Evolutionary conservation across 352 stramenopile genomes (phyloP).

Genomic region (Phytophthora quininea): DNA sequence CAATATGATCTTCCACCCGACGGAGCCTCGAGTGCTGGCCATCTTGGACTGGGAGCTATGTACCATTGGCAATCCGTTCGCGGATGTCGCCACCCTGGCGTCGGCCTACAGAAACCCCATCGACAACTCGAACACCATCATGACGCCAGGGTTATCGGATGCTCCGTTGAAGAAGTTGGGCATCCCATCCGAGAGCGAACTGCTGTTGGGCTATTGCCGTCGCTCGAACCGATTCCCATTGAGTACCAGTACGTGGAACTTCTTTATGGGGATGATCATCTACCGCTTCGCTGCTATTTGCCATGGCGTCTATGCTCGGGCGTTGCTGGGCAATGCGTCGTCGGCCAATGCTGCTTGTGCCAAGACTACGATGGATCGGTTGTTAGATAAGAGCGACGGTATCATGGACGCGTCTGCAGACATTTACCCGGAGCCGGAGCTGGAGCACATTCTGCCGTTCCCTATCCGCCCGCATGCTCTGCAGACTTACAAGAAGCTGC

Average conservation of each 20-base stretch:
- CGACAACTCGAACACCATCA: slow-evolving; percentile 49
- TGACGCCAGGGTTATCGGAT: slow-evolving; percentile 56
- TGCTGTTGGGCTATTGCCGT: slow-evolving; percentile 67
- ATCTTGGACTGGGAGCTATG: slow-evolving; percentile 90
- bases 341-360: slow-evolving; percentile 73
- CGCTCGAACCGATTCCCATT: slow-evolving; percentile 58
- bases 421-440: slow-evolving; percentile 54
- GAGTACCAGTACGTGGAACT: slow-evolving; percentile 65
- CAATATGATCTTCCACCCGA: slow-evolving; percentile 89
- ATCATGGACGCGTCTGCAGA: slow-evolving; percentile 43
- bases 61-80: slow-evolving; percentile 86
- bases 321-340: slow-evolving; percentile 79
- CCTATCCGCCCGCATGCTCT: slow-evolving; percentile 80
- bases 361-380: slow-evolving; percentile 70
- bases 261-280: slow-evolving; percentile 73
- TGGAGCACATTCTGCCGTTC: slow-evolving; percentile 70
- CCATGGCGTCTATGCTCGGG: slow-evolving; percentile 80
- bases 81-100: slow-evolving; percentile 77
- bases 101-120: slow-evolving; percentile 56
- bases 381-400: slow-evolving; percentile 52
- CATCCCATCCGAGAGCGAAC: slow-evolving; percentile 66
- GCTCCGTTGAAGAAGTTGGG: slow-evolving; percentile 56
- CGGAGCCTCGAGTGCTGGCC: slow-evolving; percentile 77
- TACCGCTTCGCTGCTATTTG: slow-evolving; percentile 85
- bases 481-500: slow-evolving; percentile 83